Base-by-base conservation (phyloP, 257 asterid genomes). In the Solanum corneliomulleri region DNA sequence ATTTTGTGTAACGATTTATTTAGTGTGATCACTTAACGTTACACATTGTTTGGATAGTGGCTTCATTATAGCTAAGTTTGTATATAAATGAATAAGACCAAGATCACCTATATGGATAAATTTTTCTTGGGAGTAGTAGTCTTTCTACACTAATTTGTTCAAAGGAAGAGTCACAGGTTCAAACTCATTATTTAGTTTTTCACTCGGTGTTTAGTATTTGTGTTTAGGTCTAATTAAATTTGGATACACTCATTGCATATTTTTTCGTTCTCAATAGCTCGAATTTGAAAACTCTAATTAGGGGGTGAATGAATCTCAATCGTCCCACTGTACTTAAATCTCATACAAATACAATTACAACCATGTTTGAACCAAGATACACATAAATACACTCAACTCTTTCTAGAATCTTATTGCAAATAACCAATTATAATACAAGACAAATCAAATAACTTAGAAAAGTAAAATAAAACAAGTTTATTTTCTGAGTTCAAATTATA, bases 241-340 rank as follows among this genome's bases (percentile, higher is more conserved):
- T 0, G 7, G 0, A 23, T 62, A 11, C 31, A 3, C 15, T 11
- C 31, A n/a, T 62, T 23, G 7, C 15, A 4, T 3, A 2, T 21
- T 60, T 60, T 56, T 8, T 0, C 11, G 3, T 58, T 20, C 1
- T 0, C 1, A 7, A 0, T 18, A 52, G 11, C 2, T 52, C 1
- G 4, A 52, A 52, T 1, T 18, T 18, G 4, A 52, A 2, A 52
- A 4, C 2, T 52, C 10, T n/a, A 1, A 21, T 11, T 64, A 64
- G 11, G 35, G 15, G 1, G 2, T 2, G 9, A 11, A 11, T 4
- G 4, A 25, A 64, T 11, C 72, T 25, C 72, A 64, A 64, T 25
- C 20, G 12, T 12, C 18, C 9, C 3, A 64, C 1, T 0, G 0
- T 10, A 66, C 37, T 21, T 66, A 27, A 68, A 68, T 68, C 21